Evolutionary conservation across 345 rosid species (phyloP).

Genomic region (Pistacia integerrima): DNA sequence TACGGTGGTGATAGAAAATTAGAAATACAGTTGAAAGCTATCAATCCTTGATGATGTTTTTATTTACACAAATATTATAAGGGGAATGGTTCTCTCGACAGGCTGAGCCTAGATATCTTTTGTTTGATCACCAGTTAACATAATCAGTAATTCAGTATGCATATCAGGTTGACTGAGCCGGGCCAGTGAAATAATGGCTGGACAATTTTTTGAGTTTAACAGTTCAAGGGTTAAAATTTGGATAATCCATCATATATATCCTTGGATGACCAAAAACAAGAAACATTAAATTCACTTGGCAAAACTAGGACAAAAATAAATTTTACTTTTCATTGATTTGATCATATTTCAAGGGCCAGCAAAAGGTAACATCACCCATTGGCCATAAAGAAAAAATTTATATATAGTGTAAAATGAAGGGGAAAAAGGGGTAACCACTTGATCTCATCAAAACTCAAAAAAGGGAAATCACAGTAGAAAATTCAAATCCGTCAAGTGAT

Average conservation of each 20-base stretch:
- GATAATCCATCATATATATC: too few species aligned
- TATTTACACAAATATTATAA: neutral
- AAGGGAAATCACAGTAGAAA: neutral
- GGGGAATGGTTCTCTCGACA: neutral
- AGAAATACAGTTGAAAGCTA: neutral
- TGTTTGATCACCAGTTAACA: too few species aligned
- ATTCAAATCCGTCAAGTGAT: neutral
- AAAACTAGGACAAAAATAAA: neutral
- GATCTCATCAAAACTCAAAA: neutral
- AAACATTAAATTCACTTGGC: neutral
- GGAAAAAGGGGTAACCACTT: neutral
- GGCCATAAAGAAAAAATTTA: slow-evolving; percentile 5
- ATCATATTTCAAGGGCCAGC: slow-evolving; percentile 15
- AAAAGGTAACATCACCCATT: slow-evolving; percentile 12
- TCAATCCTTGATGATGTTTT: neutral
- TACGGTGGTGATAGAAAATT: neutral
- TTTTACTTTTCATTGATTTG: slow-evolving; percentile 19
- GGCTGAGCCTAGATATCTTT: too few species aligned
- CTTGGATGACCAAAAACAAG: neutral
- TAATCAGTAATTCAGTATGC: neutral
- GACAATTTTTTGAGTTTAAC: too few species aligned
- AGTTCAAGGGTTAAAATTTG: too few species aligned
- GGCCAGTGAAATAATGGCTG: too few species aligned
- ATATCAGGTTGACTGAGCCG: too few species aligned
- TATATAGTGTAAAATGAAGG: neutral